Percentiles rank a stretch among this genome's conserved stretches.
Conservation (phyloP, 495 filamentous ascomycete genomes). For the Penicillium cosmopolitanum region DNA sequence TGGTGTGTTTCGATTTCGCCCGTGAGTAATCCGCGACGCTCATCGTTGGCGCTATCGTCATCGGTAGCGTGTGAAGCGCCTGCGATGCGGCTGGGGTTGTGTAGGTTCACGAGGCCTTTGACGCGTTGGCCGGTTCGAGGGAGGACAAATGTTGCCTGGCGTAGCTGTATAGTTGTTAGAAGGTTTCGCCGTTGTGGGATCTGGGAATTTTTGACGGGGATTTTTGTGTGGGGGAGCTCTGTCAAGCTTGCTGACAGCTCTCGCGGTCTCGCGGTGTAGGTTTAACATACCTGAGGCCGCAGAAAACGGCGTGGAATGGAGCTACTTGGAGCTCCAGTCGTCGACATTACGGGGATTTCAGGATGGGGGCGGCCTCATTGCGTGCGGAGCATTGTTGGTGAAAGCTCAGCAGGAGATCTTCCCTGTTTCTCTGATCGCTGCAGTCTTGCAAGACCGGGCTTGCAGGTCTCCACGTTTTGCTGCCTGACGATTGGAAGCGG, state of each 20-base stretch:
- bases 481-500: too few species aligned
- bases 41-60: slow-evolving; percentile 30
- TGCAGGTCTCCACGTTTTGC: neutral
- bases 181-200: neutral
- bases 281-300: slow-evolving; percentile 42
- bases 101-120: slow-evolving; percentile 53
- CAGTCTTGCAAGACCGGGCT: neutral
- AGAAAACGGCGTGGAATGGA: slow-evolving; percentile 37
- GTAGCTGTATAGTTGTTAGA: slow-evolving; percentile 41
- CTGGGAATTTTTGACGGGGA: neutral
- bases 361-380: slow-evolving; percentile 12
- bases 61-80: neutral
- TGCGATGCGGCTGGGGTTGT: slow-evolving; percentile 25
- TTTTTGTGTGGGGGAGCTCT: slow-evolving; percentile 3
- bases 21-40: slow-evolving; percentile 46
- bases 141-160: slow-evolving; percentile 58
- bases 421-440: neutral
- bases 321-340: slow-evolving; percentile 39
- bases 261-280: neutral
- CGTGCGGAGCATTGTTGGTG: neutral
- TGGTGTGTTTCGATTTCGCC: slow-evolving; percentile 28
- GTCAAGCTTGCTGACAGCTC: too few species aligned
- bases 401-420: neutral
- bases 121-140: slow-evolving; percentile 56
- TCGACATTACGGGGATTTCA: slow-evolving; percentile 32